Evolutionary conservation across 2,329 filamentous ascomycete species (phyloP), one percentile per base, ranked within the genome.

Genomic region (Hypoxylon sp.): DNA sequence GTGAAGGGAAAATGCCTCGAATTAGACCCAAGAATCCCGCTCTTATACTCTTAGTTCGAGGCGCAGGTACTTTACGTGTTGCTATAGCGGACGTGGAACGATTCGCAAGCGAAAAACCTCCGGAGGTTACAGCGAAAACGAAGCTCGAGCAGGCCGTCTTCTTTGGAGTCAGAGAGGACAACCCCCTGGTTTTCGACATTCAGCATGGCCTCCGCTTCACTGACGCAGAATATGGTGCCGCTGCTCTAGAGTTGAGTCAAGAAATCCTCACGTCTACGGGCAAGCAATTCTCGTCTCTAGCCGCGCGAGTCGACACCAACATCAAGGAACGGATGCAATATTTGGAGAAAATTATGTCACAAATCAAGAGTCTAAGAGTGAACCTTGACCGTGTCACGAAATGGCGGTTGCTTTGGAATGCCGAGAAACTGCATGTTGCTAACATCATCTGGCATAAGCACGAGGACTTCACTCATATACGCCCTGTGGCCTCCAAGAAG

Each of bases 121-220:
- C 88, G 1, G 81, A 84, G 71, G 88, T 97, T 14, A 94, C 92
- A 0, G 92, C 93, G 5, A 96, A 94, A 80, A 93, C 90, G 80
- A 97, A 96, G 80, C 86, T 99, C 44, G 94, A 98, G 77, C 94
- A 99, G 81, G 94, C 94, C 2, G 92, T 98, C 0, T 98, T 98
- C 81, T 98, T 94, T 77, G 94, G 94, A 1, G 89, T 89, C 52
- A 90, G 92, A 77, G 87, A 91, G 68, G 90, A 93, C 75, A 98
- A 94, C 74, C 92, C 95, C n/a, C 82, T 99, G n/a, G 90, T 94
- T 68, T 94, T 99, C 74, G 88, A 91, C 47, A 87, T 90, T 47
- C 88, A 88, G 70, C 84, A 88, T 42, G 89, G 90, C 60, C 83
- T 91, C 51, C 84, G 86, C 3, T 97, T 96, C 71, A 84, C 88